These are phyloP conservation scores for grape (Vitis vinifera) DNA, from an alignment of 164 flowering plant species.

Conservation along the genomic window ASM3070453v1 NC_081822.1:7549501-7550000, in stretches of 20 bases:
- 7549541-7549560: too few relatives aligned
- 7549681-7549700: slow-evolving; percentile 51
- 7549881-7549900: slow-evolving; percentile 68
- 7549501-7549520: too few relatives aligned
- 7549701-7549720: slow-evolving; percentile 72
- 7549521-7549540: too few relatives aligned
- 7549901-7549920: slow-evolving; percentile 80
- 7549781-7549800: slow-evolving; percentile 90
- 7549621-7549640: too few relatives aligned
- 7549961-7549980: slow-evolving; percentile 63
- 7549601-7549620: too few relatives aligned
- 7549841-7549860: slow-evolving; percentile 77
- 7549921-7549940: slow-evolving; percentile 79
- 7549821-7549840: slow-evolving; percentile 71
- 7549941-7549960: slow-evolving; percentile 75
- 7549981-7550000: slow-evolving; percentile 60
- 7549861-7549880: slow-evolving; percentile 46
- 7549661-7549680: not conserved
- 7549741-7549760: slow-evolving; percentile 76
- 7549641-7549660: too few relatives aligned
- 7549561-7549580: too few relatives aligned
- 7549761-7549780: slow-evolving; percentile 80
- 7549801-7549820: slow-evolving; percentile 83
- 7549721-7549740: slow-evolving; percentile 92
- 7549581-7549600: too few relatives aligned